Percentiles rank a stretch among this genome's conserved stretches.
Conservation (phyloP, 73 alveolate species). For the Paramecium caudatum region DNA sequence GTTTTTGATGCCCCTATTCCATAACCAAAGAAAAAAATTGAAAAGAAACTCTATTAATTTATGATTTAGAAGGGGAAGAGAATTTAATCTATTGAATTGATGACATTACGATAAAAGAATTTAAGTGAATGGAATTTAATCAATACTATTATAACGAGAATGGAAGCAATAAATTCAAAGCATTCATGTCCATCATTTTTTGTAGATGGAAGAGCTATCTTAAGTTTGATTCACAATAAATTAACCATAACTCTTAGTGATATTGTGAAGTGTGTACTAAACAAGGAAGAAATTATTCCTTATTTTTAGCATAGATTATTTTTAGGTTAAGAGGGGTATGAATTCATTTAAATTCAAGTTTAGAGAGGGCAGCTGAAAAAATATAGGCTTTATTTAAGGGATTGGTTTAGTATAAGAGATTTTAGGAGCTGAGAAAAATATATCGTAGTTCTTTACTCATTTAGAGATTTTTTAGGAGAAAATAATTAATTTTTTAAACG, state of each 20-base stretch:
- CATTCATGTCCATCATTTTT: conserved; percentile 48
- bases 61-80: conserved; percentile 46
- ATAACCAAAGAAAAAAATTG: conserved; percentile 2
- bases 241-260: conserved; percentile 23
- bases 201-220: conserved; percentile 51
- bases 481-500: background rate
- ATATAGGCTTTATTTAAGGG: conserved; percentile 37
- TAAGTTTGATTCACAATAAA: background rate
- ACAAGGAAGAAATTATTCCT: conserved; percentile 53
- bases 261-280: background rate
- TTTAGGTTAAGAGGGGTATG: conserved; percentile 53
- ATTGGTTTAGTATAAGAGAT: background rate
- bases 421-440: background rate
- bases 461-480: conserved; percentile 1
- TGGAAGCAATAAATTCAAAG: background rate
- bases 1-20: background rate
- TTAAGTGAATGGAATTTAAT: conserved; percentile 32
- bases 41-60: conserved; percentile 24
- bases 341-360: background rate
- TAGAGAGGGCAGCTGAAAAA: conserved; percentile 52
- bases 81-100: conserved; percentile 5
- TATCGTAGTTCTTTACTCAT: background rate
- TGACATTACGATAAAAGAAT: background rate
- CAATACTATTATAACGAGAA: conserved; percentile 13
- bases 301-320: conserved; percentile 25